Conservation (phyloP, 148 eudicot species). For the Salicornia ramosissima region DNA sequence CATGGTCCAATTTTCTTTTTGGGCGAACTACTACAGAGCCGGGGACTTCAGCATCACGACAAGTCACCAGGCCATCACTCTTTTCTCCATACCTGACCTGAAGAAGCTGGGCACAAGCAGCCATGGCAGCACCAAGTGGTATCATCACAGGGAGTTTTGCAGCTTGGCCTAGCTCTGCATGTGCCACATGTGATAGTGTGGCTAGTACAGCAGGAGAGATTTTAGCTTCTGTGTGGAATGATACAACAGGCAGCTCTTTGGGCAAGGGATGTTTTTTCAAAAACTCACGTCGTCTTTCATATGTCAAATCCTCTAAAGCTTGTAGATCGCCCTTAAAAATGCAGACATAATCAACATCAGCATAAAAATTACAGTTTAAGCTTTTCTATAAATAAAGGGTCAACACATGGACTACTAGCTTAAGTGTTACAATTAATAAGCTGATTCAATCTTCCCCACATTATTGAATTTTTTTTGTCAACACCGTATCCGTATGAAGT, state of each 20-base stretch:
- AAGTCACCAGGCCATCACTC: constrained; percentile 92
- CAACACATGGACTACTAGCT: neutral
- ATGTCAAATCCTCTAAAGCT: constrained; percentile 90
- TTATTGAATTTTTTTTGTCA: too few relatives aligned
- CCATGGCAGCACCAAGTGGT: constrained; percentile 95
- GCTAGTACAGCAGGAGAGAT: constrained; percentile 87
- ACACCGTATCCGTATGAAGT: too few relatives aligned
- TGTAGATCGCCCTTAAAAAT: constrained; percentile 82
- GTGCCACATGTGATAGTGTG: constrained; percentile 84
- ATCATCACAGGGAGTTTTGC: constrained; percentile 80
- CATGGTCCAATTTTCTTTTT: constrained; percentile 77
- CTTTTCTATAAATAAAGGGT: neutral
- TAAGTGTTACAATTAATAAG: neutral
- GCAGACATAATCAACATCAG: neutral
- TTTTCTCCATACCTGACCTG: constrained; percentile 77
- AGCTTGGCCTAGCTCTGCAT: constrained; percentile 76
- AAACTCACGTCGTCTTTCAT: constrained; percentile 73
- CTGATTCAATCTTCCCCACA: neutral
- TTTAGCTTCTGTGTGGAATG: constrained; percentile 81
- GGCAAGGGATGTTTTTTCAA: constrained; percentile 66
- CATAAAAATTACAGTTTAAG: constrained; percentile 5
- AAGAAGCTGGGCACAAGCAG: constrained; percentile 91
- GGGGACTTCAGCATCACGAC: constrained; percentile 97
- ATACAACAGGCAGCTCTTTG: constrained; percentile 74
- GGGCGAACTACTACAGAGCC: constrained; percentile 91